These are phyloP conservation scores for Rhododendron vialii DNA, from an alignment of 148 eudicot genomes.

Conservation along the genomic window DNA sequence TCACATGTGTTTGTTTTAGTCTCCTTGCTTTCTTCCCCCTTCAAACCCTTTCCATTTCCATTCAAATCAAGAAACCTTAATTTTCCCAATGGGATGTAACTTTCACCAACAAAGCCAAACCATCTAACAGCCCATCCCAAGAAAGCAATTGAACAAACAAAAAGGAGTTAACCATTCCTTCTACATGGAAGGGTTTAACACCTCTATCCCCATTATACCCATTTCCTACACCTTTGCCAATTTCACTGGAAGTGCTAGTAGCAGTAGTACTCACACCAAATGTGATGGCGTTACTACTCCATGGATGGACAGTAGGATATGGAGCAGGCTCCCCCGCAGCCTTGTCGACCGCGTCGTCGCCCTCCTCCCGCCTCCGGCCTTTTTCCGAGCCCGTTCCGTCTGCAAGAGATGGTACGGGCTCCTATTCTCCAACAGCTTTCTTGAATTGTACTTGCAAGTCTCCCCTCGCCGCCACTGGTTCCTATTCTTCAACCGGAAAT, in stretches of 20 bases:
- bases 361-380: slow-evolving; percentile 74
- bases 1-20: neutral
- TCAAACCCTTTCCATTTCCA: slow-evolving; percentile 1
- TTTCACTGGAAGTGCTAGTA: neutral
- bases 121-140: neutral
- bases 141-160: neutral
- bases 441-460: slow-evolving; percentile 63
- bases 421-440: slow-evolving; percentile 62
- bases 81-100: slow-evolving; percentile 3
- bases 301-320: slow-evolving; percentile 79
- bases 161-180: neutral
- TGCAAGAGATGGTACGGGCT: slow-evolving; percentile 89
- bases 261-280: neutral
- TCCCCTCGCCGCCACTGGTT: slow-evolving; percentile 58
- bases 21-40: neutral
- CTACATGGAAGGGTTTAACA: slow-evolving; percentile 68
- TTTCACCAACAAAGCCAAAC: neutral
- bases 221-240: slow-evolving; percentile 35
- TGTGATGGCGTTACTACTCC: slow-evolving; percentile 13
- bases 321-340: slow-evolving; percentile 69
- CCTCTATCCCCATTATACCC: slow-evolving; percentile 26
- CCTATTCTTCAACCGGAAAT: slow-evolving; percentile 69
- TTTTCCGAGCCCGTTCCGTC: slow-evolving; percentile 76
- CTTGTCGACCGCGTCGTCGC: slow-evolving; percentile 71
- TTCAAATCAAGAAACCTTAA: slow-evolving; percentile 24